Evolutionary conservation across 768 basidiomycete species (phyloP), one percentile per base, ranked within the genome.

Genomic region (Mrakia frigida): DNA sequence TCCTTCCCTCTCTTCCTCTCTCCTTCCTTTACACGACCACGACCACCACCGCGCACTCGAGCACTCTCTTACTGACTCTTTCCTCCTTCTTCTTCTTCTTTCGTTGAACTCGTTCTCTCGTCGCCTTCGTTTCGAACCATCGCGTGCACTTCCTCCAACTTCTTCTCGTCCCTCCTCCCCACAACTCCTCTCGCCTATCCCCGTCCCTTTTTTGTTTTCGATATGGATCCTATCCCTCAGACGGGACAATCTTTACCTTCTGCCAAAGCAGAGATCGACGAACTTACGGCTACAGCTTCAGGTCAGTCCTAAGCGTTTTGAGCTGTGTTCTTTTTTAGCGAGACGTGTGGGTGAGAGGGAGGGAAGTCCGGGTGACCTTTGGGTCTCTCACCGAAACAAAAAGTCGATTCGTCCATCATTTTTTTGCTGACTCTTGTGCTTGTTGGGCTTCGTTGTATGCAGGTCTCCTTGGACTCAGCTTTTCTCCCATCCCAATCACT

Each of bases 391-490:
- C n/a, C n/a, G n/a, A n/a, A 37, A 21, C 16, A 35, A 33, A 65
- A 39, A 37, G 37, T 46, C n/a, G 25, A 25, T 37, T 11, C 35
- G 39, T n/a, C 23, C 43, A 11, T 10, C 46, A 2, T n/a, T 28
- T 23, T 35, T 69, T n/a, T n/a, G n/a, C n/a, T n/a, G n/a, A n/a
- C n/a, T n/a, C n/a, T n/a, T n/a, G n/a, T n/a, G n/a, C n/a, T n/a
- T n/a, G n/a, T n/a, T n/a, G n/a, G n/a, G n/a, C n/a, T n/a, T n/a
- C n/a, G n/a, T n/a, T n/a, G n/a, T n/a, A n/a, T n/a, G n/a, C 33
- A 52, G 61, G 31, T 52, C 73, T 74, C 33, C 73, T 74, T 52
- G 73, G 73, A 10, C 65, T 74, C 23, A 61, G 56, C 18, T 74
- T 68, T 46, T 74, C 73, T 5, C 65, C 61, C 21, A 74, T 33